phyloP scores from a whole-genome alignment of 768 basidiomycete genomes.

The Termitomyces sp. region DNA sequence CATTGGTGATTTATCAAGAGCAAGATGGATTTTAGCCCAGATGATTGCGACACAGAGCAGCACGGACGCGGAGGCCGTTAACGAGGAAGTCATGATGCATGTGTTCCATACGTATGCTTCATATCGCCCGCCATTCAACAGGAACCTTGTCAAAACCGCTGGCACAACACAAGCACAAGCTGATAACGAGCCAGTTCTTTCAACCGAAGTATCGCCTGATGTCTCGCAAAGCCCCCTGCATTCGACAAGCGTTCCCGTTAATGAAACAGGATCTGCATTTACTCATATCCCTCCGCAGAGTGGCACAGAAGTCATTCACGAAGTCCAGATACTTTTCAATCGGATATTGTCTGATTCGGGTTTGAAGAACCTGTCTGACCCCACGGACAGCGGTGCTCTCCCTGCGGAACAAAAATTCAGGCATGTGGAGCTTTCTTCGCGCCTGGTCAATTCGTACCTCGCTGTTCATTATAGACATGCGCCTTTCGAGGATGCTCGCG shows the following conservation, averaged over 20 bases:
- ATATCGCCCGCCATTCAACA: constrained; percentile 68
- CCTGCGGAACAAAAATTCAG: constrained; percentile 41
- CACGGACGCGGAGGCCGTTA: constrained; percentile 29
- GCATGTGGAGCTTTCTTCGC: constrained; percentile 52
- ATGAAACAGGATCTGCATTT: constrained; percentile 21
- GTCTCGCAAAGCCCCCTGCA: constrained; percentile 3
- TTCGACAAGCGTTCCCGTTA: background rate
- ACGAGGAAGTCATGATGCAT: constrained; percentile 75
- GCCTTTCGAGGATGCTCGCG: constrained; percentile 42
- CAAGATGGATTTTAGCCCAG: constrained; percentile 90
- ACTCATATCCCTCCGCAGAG: constrained; percentile 71
- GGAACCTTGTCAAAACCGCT: constrained; percentile 44
- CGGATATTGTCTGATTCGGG: constrained; percentile 49
- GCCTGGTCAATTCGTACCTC: constrained; percentile 77
- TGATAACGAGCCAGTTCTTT: background rate
- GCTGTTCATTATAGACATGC: constrained; percentile 64
- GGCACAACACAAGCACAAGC: constrained; percentile 15
- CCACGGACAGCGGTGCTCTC: constrained; percentile 10
- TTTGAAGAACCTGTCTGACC: background rate
- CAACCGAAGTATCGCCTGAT: background rate
- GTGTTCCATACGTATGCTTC: constrained; percentile 86
- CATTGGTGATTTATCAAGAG: constrained; percentile 75
- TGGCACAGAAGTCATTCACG: constrained; percentile 64
- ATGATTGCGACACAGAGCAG: constrained; percentile 45
- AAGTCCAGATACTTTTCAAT: constrained; percentile 63